Evolutionary conservation across 2,329 filamentous ascomycete species (phyloP), one percentile per base, ranked within the genome.

Genomic region (Zalaria obscura): DNA sequence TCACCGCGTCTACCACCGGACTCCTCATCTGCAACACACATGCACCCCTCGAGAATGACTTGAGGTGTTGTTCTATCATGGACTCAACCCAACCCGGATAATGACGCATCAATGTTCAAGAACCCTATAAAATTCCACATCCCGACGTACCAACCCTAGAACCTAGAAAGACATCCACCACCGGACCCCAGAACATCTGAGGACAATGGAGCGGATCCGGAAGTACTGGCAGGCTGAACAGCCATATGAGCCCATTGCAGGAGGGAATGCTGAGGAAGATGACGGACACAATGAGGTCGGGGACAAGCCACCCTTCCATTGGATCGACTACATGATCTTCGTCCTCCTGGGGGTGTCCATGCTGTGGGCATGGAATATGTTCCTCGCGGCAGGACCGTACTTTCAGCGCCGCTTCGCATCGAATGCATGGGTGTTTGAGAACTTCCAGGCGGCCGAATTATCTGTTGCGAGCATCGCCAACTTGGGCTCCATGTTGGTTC

Each of bases 361-460:
- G 91, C 72, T 96, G 36, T 96, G 89, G 89, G 87, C 89, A 42
- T 96, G 89, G 89, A 96, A 96, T 67, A 95, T 95, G 89, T 95
- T 96, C 61, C 76, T 96, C 51, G 89, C 91, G 36, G 87, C 89
- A 5, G 85, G 86, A 2, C 86, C 89, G 4, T 96, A 96, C 68
- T 95, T 96, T 64, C 78, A 88, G 55, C 71, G 69, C 39, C 85
- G 89, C 51, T 93, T 96, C 61, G 66, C 72, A 36, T 69, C 72
- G 45, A 76, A 80, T 56, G 65, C 75, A 41, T 83, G 77, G 70
- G 79, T 93, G 43, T 70, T 80, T 31, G 70, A 76, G 48, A 84
- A 87, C 66, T 96, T 93, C 65, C 89, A 95, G 59, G 82, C 89
- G 7, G 79, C 84, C 44, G 89, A 96, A 56, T 73, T 93, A 44